Evolutionary conservation across 2,329 filamentous ascomycete genomes (phyloP).

Genomic region (Aspergillus sp.): DNA sequence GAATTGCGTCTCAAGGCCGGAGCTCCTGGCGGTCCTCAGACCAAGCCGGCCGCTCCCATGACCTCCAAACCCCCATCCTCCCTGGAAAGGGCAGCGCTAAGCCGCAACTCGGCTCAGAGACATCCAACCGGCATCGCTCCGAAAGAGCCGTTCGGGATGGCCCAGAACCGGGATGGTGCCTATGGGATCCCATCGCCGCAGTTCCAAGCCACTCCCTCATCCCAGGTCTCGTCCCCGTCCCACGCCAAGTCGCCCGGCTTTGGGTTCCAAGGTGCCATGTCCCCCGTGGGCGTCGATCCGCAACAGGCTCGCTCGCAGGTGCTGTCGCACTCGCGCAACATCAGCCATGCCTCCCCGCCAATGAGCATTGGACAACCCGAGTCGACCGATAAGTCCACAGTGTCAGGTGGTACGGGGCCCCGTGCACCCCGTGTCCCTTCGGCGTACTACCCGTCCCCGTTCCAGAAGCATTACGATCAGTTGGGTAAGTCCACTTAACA

Average conservation of each 20-base stretch:
- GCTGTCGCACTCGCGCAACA: slow-evolving; percentile 36
- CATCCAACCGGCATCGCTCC: slow-evolving; percentile 73
- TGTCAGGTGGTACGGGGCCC: slow-evolving; percentile 26
- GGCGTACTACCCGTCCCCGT: slow-evolving; percentile 78
- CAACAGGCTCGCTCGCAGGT: slow-evolving; percentile 51
- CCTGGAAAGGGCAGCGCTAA: slow-evolving; percentile 77
- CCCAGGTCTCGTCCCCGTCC: slow-evolving; percentile 69
- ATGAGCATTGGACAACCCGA: slow-evolving; percentile 40
- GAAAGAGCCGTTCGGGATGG: slow-evolving; percentile 55
- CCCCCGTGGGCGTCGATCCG: slow-evolving; percentile 59
- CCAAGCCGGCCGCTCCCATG: slow-evolving; percentile 60
- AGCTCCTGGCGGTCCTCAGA: slow-evolving; percentile 68
- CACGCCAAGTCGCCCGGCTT: slow-evolving; percentile 63
- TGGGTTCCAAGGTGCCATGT: slow-evolving; percentile 59
- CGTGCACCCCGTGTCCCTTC: slow-evolving; percentile 41
- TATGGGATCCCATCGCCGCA: slow-evolving; percentile 62
- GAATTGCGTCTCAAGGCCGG: slow-evolving; percentile 91
- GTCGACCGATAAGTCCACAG: slow-evolving; percentile 33
- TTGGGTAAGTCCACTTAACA: slow-evolving; percentile 74
- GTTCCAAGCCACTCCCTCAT: slow-evolving; percentile 77
- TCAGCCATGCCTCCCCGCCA: slow-evolving; percentile 33
- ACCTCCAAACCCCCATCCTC: slow-evolving; percentile 70
- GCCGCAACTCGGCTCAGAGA: slow-evolving; percentile 70
- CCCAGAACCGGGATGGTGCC: slow-evolving; percentile 42
- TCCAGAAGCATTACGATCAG: slow-evolving; percentile 93